Evolutionary conservation across 768 basidiomycete genomes (phyloP), one percentile per base, ranked within the genome.

Genomic region (Podaxis sp.): DNA sequence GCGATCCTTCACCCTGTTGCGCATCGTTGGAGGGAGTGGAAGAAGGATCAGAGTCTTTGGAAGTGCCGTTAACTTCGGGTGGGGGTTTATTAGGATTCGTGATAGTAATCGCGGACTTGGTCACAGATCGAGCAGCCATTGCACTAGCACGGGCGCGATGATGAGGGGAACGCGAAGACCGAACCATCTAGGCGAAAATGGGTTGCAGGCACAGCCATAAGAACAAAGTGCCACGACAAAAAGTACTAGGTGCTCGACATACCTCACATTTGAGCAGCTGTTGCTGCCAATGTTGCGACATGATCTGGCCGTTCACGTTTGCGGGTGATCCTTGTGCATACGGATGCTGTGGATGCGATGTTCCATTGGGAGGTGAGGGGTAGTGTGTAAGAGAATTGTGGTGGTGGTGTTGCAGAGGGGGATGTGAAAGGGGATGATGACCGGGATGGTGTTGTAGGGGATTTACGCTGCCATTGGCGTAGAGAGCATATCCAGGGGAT

Each of bases 71-170:
- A 9, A 68, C 63, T 63, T 79, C 76, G 25, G 71, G 67, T 28
- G 82, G 79, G 9, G 74, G 70, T 55, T 75, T 77, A 65, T 93
- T 95, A 18, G 95, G 95, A 72, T 98, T 93, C 61, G 91, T 89
- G 72, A 96, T 98, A 48, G 92, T 86, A 62, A 97, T 91, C 42
- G 93, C 91, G 32, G 91, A 84, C 75, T 93, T 95, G 44, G 91
- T 79, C 62, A 90, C 83, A 14, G 89, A 90, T 50, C 97, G 86
- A 18, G 92, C 90, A 37, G 94, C 92, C 82, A 98, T 89, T 53
- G 95, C 95, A 62, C 90, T 95, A n/a, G 93, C 90, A 51, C 95
- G 84, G 11, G 97, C 97, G 57, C 96, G 88, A 70, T 97, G 95
- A 72, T 98, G 95, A 0, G 94, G 93, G 2, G 91, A 89, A 60